A percentile compares a stretch with the other conserved stretches of the same genome.
These are phyloP conservation scores for Crithidia mellificae DNA, from an alignment of 208 protist genomes.

Conservation along the genomic window DNA sequence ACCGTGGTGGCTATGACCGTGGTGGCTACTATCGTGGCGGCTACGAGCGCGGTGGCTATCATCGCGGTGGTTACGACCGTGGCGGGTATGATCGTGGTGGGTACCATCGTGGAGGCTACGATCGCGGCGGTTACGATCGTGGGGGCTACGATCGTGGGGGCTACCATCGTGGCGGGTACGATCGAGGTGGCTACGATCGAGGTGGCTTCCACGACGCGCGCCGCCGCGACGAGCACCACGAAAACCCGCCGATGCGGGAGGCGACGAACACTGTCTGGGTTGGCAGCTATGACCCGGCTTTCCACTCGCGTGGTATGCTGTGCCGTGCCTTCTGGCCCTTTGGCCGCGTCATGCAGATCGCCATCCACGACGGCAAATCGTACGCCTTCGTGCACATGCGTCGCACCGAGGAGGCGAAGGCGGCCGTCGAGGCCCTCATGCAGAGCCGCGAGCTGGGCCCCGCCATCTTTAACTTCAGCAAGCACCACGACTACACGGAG, in stretches of 20 bases:
- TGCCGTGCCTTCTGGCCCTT: slow-evolving; percentile 68
- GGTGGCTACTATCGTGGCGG: slow-evolving; percentile 13
- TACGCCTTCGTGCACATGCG: slow-evolving; percentile 90
- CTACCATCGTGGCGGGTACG: slow-evolving; percentile 3
- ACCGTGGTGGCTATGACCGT: slow-evolving; percentile 21
- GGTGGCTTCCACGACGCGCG: slow-evolving; percentile 6
- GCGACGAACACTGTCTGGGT: slow-evolving; percentile 91
- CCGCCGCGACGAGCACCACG: slow-evolving; percentile 28
- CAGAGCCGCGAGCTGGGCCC: slow-evolving; percentile 52
- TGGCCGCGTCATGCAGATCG: slow-evolving; percentile 81
- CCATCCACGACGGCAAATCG: slow-evolving; percentile 63
- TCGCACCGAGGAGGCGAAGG: slow-evolving; percentile 70
- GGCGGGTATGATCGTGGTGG: too few species aligned
- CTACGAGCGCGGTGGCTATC: slow-evolving; percentile 10
- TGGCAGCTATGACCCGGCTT: slow-evolving; percentile 64
- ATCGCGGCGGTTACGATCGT: slow-evolving; percentile 15
- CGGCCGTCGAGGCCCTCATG: slow-evolving; percentile 69
- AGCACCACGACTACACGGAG: slow-evolving; percentile 81
- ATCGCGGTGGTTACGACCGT: slow-evolving; percentile 3
- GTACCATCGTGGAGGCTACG: slow-evolving; percentile 4
- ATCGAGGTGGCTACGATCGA: slow-evolving; percentile 17
- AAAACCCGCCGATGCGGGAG: slow-evolving; percentile 45
- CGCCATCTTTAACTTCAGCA: slow-evolving; percentile 83
- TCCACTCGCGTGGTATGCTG: slow-evolving; percentile 57
- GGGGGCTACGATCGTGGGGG: slow-evolving; percentile 7